Evolutionary conservation across 768 basidiomycete species (phyloP).

Genomic region (Polyporus arcularius): DNA sequence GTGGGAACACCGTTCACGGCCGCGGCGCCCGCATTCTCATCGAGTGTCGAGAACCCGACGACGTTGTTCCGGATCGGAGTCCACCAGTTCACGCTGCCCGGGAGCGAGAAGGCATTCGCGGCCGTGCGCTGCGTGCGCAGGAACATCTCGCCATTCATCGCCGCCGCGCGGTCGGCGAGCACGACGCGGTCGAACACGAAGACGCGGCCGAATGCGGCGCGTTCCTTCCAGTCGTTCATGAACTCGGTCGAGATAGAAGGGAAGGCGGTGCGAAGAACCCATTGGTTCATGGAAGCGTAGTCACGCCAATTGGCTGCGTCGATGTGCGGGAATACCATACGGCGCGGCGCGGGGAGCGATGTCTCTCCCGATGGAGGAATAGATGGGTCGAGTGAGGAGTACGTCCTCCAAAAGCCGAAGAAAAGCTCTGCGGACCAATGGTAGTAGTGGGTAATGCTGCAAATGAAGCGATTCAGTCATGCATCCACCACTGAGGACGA

Average conservation of each 20-base stretch:
- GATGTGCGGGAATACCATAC: conserved; percentile 74
- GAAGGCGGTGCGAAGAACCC: conserved; percentile 76
- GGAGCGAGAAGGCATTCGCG: conserved; percentile 70
- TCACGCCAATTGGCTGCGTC: conserved; percentile 86
- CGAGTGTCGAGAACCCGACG: conserved; percentile 63
- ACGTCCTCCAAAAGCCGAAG: conserved; percentile 91
- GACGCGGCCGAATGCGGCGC: conserved; percentile 63
- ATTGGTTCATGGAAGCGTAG: conserved; percentile 90
- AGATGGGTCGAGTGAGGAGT: conserved; percentile 73
- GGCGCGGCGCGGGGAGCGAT: conserved; percentile 69
- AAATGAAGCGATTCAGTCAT: not conserved
- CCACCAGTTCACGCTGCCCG: conserved; percentile 86
- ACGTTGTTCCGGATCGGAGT: conserved; percentile 71
- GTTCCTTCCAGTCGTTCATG: conserved; percentile 80
- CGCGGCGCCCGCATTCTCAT: conserved; percentile 46
- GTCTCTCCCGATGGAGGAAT: conserved; percentile 71
- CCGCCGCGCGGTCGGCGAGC: conserved; percentile 83
- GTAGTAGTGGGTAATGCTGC: conserved; percentile 87
- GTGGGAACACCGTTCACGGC: conserved; percentile 32
- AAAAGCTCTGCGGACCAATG: conserved; percentile 92
- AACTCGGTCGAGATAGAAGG: conserved; percentile 83
- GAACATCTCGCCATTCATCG: conserved; percentile 72
- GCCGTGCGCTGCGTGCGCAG: conserved; percentile 75
- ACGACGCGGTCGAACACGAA: conserved; percentile 88
- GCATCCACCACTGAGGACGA: not conserved